A percentile compares a stretch with the other conserved stretches of the same genome.
Conservation (phyloP, 1,284 basidiomycete genomes). For the Grifola frondosa region DNA sequence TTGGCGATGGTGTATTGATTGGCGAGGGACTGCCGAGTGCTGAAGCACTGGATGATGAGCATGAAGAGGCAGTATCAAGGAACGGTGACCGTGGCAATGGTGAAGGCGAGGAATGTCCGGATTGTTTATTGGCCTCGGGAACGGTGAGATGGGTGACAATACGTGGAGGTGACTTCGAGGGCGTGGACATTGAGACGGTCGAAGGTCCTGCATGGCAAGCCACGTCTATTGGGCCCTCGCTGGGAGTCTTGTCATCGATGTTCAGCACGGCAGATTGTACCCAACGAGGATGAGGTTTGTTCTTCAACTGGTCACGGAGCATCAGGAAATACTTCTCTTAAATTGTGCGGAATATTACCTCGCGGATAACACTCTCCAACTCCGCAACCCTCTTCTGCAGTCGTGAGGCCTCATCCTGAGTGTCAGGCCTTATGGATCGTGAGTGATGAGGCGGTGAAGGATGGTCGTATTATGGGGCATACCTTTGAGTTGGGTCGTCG, state of each 20-base stretch:
- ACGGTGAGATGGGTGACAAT: too few relatives aligned
- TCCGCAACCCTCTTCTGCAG: slow-evolving; percentile 78
- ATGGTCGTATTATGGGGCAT: slow-evolving; percentile 5
- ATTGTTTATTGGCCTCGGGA: too few relatives aligned
- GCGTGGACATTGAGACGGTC: slow-evolving; percentile 3
- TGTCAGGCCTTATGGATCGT: slow-evolving; percentile 27
- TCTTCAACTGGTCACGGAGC: slow-evolving; percentile 61
- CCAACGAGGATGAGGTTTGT: slow-evolving; percentile 73
- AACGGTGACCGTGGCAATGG: slow-evolving; percentile 7
- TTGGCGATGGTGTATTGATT: slow-evolving; percentile 14
- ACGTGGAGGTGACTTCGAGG: slow-evolving; percentile 8
- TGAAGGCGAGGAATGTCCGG: slow-evolving; percentile 5
- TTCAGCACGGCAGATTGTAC: slow-evolving; percentile 35
- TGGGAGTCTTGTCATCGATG: slow-evolving; percentile 14
- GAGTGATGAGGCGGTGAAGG: too few relatives aligned
- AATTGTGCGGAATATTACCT: slow-evolving; percentile 41
- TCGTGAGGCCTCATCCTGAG: slow-evolving; percentile 59
- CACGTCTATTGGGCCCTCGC: slow-evolving; percentile 1
- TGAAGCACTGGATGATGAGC: slow-evolving; percentile 13
- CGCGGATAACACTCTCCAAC: slow-evolving; percentile 79
- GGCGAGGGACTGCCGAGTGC: slow-evolving; percentile 19
- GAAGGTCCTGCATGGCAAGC: background rate
- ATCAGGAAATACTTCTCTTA: slow-evolving; percentile 5
- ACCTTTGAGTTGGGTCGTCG: slow-evolving; percentile 68
- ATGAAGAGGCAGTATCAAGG: slow-evolving; percentile 4